phyloP scores from a whole-genome alignment of 495 filamentous ascomycete genomes.

The Podospora tetraspora region DNA sequence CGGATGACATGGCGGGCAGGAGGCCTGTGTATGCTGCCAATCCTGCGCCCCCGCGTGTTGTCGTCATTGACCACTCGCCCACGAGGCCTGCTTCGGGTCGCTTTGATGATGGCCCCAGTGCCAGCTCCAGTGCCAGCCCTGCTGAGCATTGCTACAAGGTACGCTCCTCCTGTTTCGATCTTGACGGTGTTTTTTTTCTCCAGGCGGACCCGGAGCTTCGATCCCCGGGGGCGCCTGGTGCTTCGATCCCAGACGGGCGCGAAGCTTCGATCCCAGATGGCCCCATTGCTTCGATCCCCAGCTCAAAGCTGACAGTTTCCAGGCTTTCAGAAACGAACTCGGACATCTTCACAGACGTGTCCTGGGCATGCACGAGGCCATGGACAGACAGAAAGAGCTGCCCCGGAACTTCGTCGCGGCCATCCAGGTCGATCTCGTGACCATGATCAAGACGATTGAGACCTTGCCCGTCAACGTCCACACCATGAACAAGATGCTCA shows the following conservation, averaged over 20 bases:
- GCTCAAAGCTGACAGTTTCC: not conserved
- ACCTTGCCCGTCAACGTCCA: not conserved
- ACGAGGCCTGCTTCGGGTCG: not conserved
- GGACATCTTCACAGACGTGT: not conserved
- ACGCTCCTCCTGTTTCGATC: not conserved
- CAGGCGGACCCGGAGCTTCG: not conserved
- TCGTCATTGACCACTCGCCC: not conserved
- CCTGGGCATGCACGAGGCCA: not conserved
- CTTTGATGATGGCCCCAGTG: not conserved
- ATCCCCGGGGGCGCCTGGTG: no score
- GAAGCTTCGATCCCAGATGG: not conserved
- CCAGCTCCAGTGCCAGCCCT: not conserved
- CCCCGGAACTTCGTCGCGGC: not conserved
- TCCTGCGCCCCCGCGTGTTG: not conserved
- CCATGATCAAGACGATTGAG: not conserved
- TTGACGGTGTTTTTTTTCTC: not conserved
- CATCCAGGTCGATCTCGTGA: not conserved
- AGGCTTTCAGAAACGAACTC: not conserved
- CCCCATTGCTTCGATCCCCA: not conserved
- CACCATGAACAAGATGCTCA: not conserved
- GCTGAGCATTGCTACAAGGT: not conserved
- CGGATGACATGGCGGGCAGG: not conserved
- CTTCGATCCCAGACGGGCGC: not conserved
- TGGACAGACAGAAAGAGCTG: not conserved
- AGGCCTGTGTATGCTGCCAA: not conserved